Evolutionary conservation across 2,329 filamentous ascomycete genomes (phyloP), one percentile per base, ranked within the genome.

Genomic region (Monosporascus sp.): DNA sequence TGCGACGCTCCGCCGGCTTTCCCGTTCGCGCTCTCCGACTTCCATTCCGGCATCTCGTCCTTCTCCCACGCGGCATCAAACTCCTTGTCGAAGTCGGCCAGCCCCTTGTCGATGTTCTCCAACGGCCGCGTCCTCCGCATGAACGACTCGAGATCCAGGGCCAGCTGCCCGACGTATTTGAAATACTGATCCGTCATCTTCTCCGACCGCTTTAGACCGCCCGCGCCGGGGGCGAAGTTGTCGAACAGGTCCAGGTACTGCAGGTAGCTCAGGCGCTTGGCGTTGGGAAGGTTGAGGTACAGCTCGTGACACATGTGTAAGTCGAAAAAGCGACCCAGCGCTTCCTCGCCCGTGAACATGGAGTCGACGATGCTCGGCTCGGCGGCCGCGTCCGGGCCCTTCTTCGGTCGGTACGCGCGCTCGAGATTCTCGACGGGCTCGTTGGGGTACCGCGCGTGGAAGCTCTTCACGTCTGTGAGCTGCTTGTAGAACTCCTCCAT

Each of bases 401-500:
- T 82, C 65, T 84, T 80, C 46, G 73, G 80, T 69, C 91, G 90
- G 76, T 99, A 99, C 37, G 92, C 89, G 61, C 87, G 84, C 73
- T 99, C 95, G 15, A 96, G 84, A 63, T 97, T 97, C 71, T 99
- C 94, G 47, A 96, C 89, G 31, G 89, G 90, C 68, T 97, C 90
- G 72, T 96, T 95, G 1, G 93, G 93, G 65, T 99, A 97, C 62
- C 88, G 84, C 54, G 87, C 83, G 70, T 99, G 92, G 68, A 96
- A 95, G 47, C 89, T 85, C 65, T 91, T 94, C 64, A 96, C 88
- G 25, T 86, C 83, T 53, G 82, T 78, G 17, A 96, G 75, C 65
- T 96, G 89, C 60, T 86, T 89, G 76, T 96, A 93, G 72, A 99
- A 99, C 58, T 92, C 86, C 44, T 91, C 89, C 68, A 97, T 90